A percentile compares a stretch with the other conserved stretches of the same genome.
These are phyloP conservation scores for Haematococcus lacustris DNA, from an alignment of 139 green algal species.

Conservation along the genomic window DNA sequence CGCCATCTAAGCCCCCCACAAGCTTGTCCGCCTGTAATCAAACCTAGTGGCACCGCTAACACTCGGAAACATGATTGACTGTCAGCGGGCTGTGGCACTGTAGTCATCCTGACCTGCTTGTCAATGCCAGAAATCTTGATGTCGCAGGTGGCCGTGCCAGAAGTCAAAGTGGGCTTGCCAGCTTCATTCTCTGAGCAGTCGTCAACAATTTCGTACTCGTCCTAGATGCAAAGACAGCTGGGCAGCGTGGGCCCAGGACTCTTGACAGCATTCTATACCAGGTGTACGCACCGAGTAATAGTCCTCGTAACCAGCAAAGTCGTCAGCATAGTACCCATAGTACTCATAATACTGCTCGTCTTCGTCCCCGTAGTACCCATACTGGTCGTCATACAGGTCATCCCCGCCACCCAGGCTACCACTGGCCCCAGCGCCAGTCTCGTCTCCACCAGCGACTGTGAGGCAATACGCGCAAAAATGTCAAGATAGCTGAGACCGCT, in stretches of 20 bases:
- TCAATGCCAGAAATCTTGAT: slow-evolving; percentile 28
- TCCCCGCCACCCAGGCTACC: background rate
- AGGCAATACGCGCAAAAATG: background rate
- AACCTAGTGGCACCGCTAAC: background rate
- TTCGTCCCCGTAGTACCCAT: background rate
- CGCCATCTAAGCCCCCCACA: slow-evolving; percentile 36
- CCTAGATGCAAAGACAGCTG: background rate
- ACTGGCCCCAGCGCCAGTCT: background rate
- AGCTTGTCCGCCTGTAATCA: slow-evolving; percentile 5
- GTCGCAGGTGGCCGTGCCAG: slow-evolving; percentile 26
- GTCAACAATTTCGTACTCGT: slow-evolving; percentile 36
- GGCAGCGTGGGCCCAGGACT: background rate
- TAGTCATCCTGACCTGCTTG: slow-evolving; percentile 14
- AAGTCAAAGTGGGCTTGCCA: slow-evolving; percentile 21
- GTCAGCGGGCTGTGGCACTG: background rate
- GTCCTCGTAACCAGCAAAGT: slow-evolving; percentile 29
- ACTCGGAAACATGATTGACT: background rate
- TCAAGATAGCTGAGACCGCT: background rate
- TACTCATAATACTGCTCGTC: background rate
- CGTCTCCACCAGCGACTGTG: background rate
- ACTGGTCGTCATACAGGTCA: background rate
- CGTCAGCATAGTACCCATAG: slow-evolving; percentile 24
- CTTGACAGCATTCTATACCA: no score
- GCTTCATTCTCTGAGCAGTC: slow-evolving; percentile 32
- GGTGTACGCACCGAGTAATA: slow-evolving; percentile 19